These are phyloP conservation scores for Akebia trifoliata DNA, from an alignment of 164 flowering plant genomes.

Conservation along the genomic window DNA sequence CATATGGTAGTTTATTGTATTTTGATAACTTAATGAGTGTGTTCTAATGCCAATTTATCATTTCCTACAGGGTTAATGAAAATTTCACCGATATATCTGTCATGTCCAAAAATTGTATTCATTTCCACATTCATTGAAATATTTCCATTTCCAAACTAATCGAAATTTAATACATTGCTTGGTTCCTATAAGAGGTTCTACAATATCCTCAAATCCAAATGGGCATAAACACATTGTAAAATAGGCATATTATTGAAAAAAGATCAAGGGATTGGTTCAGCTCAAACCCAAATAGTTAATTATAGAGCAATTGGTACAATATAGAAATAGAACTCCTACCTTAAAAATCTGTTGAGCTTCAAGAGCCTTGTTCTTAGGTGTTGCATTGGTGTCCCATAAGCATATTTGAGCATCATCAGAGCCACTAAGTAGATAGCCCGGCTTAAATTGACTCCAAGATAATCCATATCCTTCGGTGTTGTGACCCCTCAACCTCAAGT, in stretches of 20 bases:
- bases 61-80: too few species aligned
- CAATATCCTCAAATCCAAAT: too few species aligned
- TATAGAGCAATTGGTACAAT: background rate
- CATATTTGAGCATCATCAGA: constrained; percentile 99
- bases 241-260: background rate
- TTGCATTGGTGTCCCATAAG: constrained; percentile 83
- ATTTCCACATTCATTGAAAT: too few species aligned
- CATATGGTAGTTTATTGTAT: too few species aligned
- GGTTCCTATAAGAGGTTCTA: background rate
- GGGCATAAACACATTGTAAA: too few species aligned
- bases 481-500: constrained; percentile 89
- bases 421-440: constrained; percentile 89
- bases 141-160: too few species aligned
- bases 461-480: constrained; percentile 93
- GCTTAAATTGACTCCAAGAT: constrained; percentile 89
- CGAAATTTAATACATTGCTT: too few species aligned
- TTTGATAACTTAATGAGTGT: too few species aligned
- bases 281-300: background rate
- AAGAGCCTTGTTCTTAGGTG: constrained; percentile 80
- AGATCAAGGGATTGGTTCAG: background rate
- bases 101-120: too few species aligned
- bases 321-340: constrained; percentile 34
- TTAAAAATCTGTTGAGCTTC: constrained; percentile 89
- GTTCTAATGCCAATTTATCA: too few species aligned
- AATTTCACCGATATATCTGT: too few species aligned